Evolutionary conservation across 306 rosid genomes (phyloP), one percentile per base, ranked within the genome.

Genomic region (Macrotyloma uniflorum): DNA sequence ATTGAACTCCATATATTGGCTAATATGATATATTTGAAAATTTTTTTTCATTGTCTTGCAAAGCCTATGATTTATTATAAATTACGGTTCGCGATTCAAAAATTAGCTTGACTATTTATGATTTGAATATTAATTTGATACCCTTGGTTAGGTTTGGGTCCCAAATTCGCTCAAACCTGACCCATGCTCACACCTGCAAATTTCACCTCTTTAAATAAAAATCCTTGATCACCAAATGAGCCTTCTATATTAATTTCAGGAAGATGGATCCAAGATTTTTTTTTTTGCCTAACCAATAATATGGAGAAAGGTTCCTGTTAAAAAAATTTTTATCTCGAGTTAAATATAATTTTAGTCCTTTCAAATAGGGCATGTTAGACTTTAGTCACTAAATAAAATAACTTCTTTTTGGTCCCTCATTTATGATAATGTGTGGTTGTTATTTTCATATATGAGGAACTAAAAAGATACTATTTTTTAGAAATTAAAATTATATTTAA

Each of bases 241-340:
- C 22, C 51, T 32, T 78, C 38, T 38, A 12, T 47, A 65, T 58
- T 57, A 40, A 64, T 58, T 53, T 54, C 79, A 28, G 20, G 74
- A 66, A 64, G 77, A 55, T 38, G 38, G 66, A 79, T 26, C 45
- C 35, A 32, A 33, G 42, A 63, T 11, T 10, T n/a, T 32, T 16
- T 51, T 16, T 51, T 69, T 19, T 63, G 45, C 19, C 13, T 32
- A 69, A 63, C 61, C 43, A 38, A 16, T 49, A 38, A 0, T 43
- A 35, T 24, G 51, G 30, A 46, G 38, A 67, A 81, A 54, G 57
- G 75, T 73, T 40, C 5, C 53, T 15, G 53, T 72, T 55, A 33
- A 42, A 35, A 24, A 66, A 54, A n/a, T n/a, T 54, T 61, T 61
- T 30, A 61, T 61, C 67, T 30, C 15, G 36, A 24, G 4, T 24